Conservation (phyloP, 1,139 yeast species). For the Suhomyces kunorum region DNA sequence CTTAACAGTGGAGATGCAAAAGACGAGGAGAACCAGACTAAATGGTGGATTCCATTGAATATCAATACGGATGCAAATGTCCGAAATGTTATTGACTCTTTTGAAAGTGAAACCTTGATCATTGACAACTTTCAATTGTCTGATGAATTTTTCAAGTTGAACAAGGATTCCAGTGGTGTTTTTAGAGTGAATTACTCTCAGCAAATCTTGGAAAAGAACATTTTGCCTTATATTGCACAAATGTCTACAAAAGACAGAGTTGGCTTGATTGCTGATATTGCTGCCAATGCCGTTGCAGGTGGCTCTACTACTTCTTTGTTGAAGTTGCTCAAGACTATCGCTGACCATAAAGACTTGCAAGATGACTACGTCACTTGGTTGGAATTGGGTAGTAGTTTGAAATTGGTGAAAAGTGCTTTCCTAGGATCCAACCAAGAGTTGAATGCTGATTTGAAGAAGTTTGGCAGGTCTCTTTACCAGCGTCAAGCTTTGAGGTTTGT, state of each 20-base stretch:
- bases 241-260: constrained; percentile 62
- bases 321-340: constrained; percentile 44
- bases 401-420: constrained; percentile 47
- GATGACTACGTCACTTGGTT: constrained; percentile 66
- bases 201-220: constrained; percentile 42
- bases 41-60: constrained; percentile 76
- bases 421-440: constrained; percentile 39
- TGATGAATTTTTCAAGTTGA: constrained; percentile 53
- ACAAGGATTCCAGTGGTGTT: constrained; percentile 62
- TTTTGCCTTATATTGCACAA: constrained; percentile 45
- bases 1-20: constrained; percentile 77
- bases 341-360: constrained; percentile 42
- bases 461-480: constrained; percentile 43
- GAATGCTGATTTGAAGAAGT: constrained; percentile 39
- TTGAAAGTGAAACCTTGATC: constrained; percentile 24
- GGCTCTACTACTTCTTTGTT: constrained; percentile 48
- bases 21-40: constrained; percentile 50
- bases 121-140: constrained; percentile 27
- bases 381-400: constrained; percentile 51
- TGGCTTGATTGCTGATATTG: constrained; percentile 66
- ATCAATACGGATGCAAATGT: constrained; percentile 23
- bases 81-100: constrained; percentile 35
- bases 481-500: constrained; percentile 33
- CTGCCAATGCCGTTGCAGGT: constrained; percentile 65
- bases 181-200: constrained; percentile 67